Evolutionary conservation across 306 rosid species (phyloP).

Genomic region (Pyrus betulifolia): DNA sequence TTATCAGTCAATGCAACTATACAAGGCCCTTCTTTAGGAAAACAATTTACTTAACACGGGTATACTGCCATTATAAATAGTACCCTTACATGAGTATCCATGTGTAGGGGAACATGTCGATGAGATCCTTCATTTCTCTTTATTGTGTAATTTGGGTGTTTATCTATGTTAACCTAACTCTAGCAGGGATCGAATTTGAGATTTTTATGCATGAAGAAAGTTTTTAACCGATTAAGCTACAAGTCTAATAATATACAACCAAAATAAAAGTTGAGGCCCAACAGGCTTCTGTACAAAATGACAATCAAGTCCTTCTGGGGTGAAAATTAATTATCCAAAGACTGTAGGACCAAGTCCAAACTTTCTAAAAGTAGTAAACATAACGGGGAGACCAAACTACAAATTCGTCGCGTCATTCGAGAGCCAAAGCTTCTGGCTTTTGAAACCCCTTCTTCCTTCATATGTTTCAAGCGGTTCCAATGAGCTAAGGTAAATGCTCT

Average conservation of each 20-base stretch:
- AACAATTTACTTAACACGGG: too few relatives aligned
- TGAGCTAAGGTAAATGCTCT: conserved; percentile 23
- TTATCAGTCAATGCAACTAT: neutral
- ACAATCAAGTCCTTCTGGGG: neutral
- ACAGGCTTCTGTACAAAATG: neutral
- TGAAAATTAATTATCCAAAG: neutral
- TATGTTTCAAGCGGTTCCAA: conserved; percentile 7
- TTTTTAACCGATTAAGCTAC: too few relatives aligned
- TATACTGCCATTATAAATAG: too few relatives aligned
- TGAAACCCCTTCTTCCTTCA: conserved; percentile 2
- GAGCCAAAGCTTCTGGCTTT: conserved; percentile 19
- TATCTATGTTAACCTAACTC: too few relatives aligned
- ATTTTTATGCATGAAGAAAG: too few relatives aligned
- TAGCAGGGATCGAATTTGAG: too few relatives aligned
- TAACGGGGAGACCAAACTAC: conserved; percentile 8
- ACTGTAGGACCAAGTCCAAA: neutral
- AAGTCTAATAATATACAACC: too few relatives aligned
- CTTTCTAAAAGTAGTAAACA: neutral
- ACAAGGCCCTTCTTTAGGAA: too few relatives aligned
- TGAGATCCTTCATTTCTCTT: too few relatives aligned
- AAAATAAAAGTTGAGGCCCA: neutral
- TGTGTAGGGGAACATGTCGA: too few relatives aligned
- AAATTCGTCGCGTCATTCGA: neutral
- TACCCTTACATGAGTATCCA: too few relatives aligned
- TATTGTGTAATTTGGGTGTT: too few relatives aligned